Percentiles rank a stretch among this genome's conserved stretches.
phyloP scores from a whole-genome alignment of 176 grass and related monocot genomes.

The Otatea glauca region DNA sequence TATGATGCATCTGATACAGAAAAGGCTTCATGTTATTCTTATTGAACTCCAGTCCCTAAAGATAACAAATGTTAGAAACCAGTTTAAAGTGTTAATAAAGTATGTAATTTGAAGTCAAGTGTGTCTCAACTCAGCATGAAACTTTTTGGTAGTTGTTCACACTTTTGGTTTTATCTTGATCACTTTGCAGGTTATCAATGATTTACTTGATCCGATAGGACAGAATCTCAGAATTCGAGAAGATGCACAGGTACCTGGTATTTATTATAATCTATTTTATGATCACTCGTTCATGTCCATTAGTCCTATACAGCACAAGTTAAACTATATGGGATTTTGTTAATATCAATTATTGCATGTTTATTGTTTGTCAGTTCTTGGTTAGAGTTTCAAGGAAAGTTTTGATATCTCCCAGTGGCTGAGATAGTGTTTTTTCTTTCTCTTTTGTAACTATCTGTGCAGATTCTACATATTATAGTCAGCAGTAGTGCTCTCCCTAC shows the following conservation, averaged over 20 bases:
- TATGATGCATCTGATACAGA: slow-evolving; percentile 21
- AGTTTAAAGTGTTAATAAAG: slow-evolving; percentile 22
- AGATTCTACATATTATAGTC: no score
- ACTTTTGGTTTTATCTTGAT: slow-evolving; percentile 24
- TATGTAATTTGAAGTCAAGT: slow-evolving; percentile 14
- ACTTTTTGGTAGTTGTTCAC: slow-evolving; percentile 16
- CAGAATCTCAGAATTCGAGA: slow-evolving; percentile 98
- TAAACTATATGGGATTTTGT: slow-evolving; percentile 5
- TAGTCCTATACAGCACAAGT: background rate
- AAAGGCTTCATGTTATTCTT: slow-evolving; percentile 37
- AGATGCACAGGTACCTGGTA: slow-evolving; percentile 76
- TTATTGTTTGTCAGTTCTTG: background rate
- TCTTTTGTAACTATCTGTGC: no score
- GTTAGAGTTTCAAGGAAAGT: no score
- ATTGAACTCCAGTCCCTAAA: slow-evolving; percentile 3
- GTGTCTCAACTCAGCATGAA: background rate
- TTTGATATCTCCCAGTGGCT: no score
- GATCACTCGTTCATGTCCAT: background rate
- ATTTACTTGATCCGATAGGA: slow-evolving; percentile 90
- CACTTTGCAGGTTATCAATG: slow-evolving; percentile 88
- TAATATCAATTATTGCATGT: slow-evolving; percentile 25
- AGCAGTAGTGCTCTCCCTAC: no score
- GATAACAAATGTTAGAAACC: slow-evolving; percentile 7
- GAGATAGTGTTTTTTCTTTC: no score
- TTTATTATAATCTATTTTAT: slow-evolving; percentile 22